These are phyloP conservation scores for Floccularia luteovirens DNA, from an alignment of 768 basidiomycete genomes.

Conservation along the genomic window DNA sequence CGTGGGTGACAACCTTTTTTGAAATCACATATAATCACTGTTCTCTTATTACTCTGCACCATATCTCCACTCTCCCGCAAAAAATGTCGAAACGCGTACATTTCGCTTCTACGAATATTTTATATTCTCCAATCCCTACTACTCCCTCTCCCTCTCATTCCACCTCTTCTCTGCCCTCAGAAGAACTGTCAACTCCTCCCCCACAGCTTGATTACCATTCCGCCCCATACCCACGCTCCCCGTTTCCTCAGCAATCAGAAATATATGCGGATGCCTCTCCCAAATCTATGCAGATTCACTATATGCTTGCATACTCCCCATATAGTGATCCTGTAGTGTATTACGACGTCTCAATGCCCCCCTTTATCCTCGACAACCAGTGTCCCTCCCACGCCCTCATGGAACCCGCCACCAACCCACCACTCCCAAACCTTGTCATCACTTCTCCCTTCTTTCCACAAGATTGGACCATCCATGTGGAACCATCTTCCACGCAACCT, in stretches of 20 bases:
- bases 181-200: slow-evolving; percentile 29
- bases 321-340: slow-evolving; percentile 21
- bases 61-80: background rate
- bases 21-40: background rate
- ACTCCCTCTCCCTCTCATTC: slow-evolving; percentile 31
- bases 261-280: slow-evolving; percentile 13
- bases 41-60: background rate
- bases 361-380: slow-evolving; percentile 17
- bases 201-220: slow-evolving; percentile 18
- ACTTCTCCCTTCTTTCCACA: slow-evolving; percentile 20
- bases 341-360: slow-evolving; percentile 29
- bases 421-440: slow-evolving; percentile 25
- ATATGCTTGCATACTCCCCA: slow-evolving; percentile 30
- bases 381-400: slow-evolving; percentile 22
- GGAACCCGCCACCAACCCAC: slow-evolving; percentile 36
- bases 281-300: slow-evolving; percentile 31
- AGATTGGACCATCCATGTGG: slow-evolving; percentile 24
- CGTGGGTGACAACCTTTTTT: too few relatives aligned
- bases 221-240: slow-evolving; percentile 21
- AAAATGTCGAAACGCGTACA: slow-evolving; percentile 32
- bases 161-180: slow-evolving; percentile 25
- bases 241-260: slow-evolving; percentile 10
- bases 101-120: slow-evolving; percentile 28
- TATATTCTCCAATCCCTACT: slow-evolving; percentile 24
- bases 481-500: slow-evolving; percentile 14